A percentile compares a stretch with the other conserved stretches of the same genome.
Evolutionary conservation across 108 stramenopile species (phyloP).

Genomic region (Fragilaria crotonensis): DNA sequence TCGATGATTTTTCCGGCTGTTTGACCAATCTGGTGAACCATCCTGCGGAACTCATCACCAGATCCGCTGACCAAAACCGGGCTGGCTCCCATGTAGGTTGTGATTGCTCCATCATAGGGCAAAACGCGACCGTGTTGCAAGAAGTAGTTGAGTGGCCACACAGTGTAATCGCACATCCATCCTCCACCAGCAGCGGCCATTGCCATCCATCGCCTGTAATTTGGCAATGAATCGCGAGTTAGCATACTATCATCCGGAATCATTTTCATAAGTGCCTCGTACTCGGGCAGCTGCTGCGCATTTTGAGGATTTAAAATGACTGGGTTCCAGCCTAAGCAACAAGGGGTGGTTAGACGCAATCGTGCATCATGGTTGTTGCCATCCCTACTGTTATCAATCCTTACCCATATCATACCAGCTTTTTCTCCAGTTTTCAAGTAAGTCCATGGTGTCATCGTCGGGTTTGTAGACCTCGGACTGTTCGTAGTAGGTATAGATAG

Average conservation of each 20-base stretch:
- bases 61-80: slow-evolving; percentile 1
- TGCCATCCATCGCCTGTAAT: slow-evolving; percentile 14
- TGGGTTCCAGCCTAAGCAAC: not conserved
- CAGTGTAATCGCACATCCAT: slow-evolving; percentile 15
- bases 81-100: not conserved
- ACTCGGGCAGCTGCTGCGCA: not conserved
- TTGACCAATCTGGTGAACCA: slow-evolving; percentile 1
- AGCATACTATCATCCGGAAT: not conserved
- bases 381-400: too few relatives aligned
- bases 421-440: not conserved
- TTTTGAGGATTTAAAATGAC: not conserved
- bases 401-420: not conserved
- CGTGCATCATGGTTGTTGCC: too few relatives aligned
- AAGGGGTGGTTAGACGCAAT: too few relatives aligned
- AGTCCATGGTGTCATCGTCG: not conserved
- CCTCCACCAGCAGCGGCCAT: slow-evolving; percentile 19
- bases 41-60: slow-evolving; percentile 2
- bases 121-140: not conserved
- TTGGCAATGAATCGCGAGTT: not conserved
- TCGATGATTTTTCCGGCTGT: not conserved
- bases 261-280: not conserved
- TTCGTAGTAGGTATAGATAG: not conserved
- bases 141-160: slow-evolving; percentile 9
- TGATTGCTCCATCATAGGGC: slow-evolving; percentile 1
- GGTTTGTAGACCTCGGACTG: not conserved